Conservation (phyloP, 2,329 filamentous ascomycete genomes). For the Plenodomus lindquistii region DNA sequence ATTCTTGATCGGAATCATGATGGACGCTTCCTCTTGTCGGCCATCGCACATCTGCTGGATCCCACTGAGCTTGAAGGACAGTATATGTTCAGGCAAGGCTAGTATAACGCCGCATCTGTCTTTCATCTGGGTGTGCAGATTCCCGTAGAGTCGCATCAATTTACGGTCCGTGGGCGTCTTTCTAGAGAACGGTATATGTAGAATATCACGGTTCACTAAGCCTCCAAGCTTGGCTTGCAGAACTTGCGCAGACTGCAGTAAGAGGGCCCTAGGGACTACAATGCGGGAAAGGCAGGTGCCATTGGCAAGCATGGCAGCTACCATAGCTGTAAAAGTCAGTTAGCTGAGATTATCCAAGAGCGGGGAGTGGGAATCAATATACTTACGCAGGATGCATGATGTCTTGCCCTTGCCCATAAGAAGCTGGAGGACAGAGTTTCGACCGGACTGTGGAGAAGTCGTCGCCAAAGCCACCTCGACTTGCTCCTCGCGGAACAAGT, state of each 20-base stretch:
- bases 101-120: slow-evolving; percentile 59
- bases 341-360: slow-evolving; percentile 60
- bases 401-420: slow-evolving; percentile 71
- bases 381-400: slow-evolving; percentile 60
- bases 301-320: slow-evolving; percentile 52
- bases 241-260: slow-evolving; percentile 62
- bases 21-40: slow-evolving; percentile 45
- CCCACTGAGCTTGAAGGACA: slow-evolving; percentile 68
- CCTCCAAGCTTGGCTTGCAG: slow-evolving; percentile 60
- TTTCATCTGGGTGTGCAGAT: slow-evolving; percentile 50
- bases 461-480: slow-evolving; percentile 65
- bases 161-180: slow-evolving; percentile 45
- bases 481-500: slow-evolving; percentile 66
- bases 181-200: slow-evolving; percentile 63
- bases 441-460: slow-evolving; percentile 55
- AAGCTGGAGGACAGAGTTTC: slow-evolving; percentile 66
- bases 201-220: slow-evolving; percentile 57
- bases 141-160: slow-evolving; percentile 38
- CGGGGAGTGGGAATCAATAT: accelerated
- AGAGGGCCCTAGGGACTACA: slow-evolving; percentile 60
- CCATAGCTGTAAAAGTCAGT: slow-evolving; percentile 51
- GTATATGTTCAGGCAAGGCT: slow-evolving; percentile 64
- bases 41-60: slow-evolving; percentile 60
- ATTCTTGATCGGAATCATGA: slow-evolving; percentile 57
- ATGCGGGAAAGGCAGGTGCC: slow-evolving; percentile 54